Evolutionary conservation across 116 monocot genomes (phyloP).

Genomic region (Dioscorea cayenensis): DNA sequence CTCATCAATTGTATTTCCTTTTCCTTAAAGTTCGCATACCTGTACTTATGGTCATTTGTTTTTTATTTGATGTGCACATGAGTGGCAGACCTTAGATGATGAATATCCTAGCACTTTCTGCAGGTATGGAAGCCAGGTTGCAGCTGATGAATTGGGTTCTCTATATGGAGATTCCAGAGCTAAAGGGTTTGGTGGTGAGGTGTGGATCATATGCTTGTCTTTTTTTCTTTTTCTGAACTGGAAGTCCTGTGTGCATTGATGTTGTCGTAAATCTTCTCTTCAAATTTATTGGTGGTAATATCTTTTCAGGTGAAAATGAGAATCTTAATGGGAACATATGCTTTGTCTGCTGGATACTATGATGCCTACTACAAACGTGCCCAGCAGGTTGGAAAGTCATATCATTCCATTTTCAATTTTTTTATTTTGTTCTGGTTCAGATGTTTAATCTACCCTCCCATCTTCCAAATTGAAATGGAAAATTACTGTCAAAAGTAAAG

Average conservation of each 20-base stretch:
- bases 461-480: background rate
- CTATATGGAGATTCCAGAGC: slow-evolving; percentile 90
- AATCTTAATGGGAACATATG: slow-evolving; percentile 99
- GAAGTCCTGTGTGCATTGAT: background rate
- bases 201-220: background rate
- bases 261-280: background rate
- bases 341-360: slow-evolving; percentile 93
- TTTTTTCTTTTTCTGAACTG: background rate
- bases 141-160: slow-evolving; percentile 58
- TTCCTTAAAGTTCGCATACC: background rate
- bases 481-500: background rate
- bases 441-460: background rate
- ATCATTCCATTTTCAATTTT: background rate
- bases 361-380: slow-evolving; percentile 98
- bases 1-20: background rate
- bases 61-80: background rate
- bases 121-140: slow-evolving; percentile 84
- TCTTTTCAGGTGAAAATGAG: slow-evolving; percentile 87
- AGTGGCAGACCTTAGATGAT: background rate
- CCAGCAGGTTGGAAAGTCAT: slow-evolving; percentile 55
- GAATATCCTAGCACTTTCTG: slow-evolving; percentile 2
- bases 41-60: background rate
- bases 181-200: slow-evolving; percentile 87
- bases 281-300: slow-evolving; percentile 1
- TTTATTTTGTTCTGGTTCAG: background rate